Conservation (phyloP, 2,329 filamentous ascomycete species). For the Penicillium sp. region DNA sequence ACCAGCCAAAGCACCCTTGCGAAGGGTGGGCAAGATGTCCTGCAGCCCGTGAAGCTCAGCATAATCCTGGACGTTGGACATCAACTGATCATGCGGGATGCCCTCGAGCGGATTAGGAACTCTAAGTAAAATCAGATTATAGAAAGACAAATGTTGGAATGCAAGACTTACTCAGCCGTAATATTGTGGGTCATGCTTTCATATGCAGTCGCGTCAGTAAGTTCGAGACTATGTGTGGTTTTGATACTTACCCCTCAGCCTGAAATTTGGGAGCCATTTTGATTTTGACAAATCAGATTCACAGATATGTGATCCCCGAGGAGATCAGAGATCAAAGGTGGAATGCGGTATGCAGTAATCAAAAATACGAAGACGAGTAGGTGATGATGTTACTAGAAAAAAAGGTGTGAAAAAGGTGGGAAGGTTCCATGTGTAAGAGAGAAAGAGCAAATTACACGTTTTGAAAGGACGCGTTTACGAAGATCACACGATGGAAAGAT, state of each 20-base stretch:
- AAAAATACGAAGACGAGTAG: no score
- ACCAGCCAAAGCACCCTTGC: conserved; percentile 66
- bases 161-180: conserved; percentile 17
- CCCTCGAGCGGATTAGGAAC: conserved; percentile 19
- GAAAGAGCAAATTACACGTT: no score
- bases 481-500: no score
- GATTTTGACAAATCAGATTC: background rate
- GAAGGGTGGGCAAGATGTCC: conserved; percentile 49
- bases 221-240: background rate
- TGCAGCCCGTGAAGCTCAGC: conserved; percentile 59
- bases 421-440: no score
- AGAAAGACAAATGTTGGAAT: background rate
- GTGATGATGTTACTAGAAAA: background rate
- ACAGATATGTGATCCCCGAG: background rate
- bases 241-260: background rate
- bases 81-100: conserved; percentile 13
- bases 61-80: conserved; percentile 15
- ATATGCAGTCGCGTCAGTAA: background rate
- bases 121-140: conserved; percentile 1
- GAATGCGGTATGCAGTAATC: no score
- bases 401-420: no score
- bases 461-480: no score
- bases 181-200: conserved; percentile 21
- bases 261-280: background rate
- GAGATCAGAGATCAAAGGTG: no score